Base-by-base conservation (phyloP, 2,329 filamentous ascomycete species). In the Neoascochyta sp. region DNA sequence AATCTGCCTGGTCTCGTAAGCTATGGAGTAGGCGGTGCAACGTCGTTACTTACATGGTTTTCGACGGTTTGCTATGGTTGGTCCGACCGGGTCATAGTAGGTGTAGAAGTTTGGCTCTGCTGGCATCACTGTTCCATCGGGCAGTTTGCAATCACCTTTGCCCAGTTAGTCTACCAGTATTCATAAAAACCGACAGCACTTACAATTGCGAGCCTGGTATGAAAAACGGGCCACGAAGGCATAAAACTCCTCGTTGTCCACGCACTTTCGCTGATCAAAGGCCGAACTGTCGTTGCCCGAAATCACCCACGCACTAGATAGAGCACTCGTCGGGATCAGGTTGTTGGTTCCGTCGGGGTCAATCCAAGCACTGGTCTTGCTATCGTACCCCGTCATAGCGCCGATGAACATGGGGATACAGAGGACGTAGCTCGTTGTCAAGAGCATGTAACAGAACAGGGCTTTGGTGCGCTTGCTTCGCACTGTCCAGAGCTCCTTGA, bases 341-440 rank as follows among this genome's bases (percentile, higher is more conserved):
- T 57, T 54, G 10, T 52, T 42, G 3, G 32, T 31, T 10, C 42
- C 39, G 9, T 52, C 41, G 10, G 58, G 24, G 11, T 43, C 45
- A 9, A 62, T 38, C 48, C 53, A 61, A 0, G 52, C 41, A 4
- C 47, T 47, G 2, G 41, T 39, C 2, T 43, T 49, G 23, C 41
- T 50, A n/a, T 59, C 52, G 29, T 64, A 65, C 7, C 62, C 62
- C 1, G 57, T 61, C 55, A 64, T 63, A 9, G 32, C 32, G 10
- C 36, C 34, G 1, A 62, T 26, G 4, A 60, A 41, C 12, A 58
- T 55, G 1, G 58, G 60, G 12, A 63, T 47, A 9, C 34, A 35
- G 1, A 63, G 28, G 9, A 63, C 47, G 20, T 58, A 63, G 3
- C 40, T 21, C 2, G 41, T 54, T 3, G 57, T 47, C 10, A 62